Evolutionary conservation across 495 filamentous ascomycete genomes (phyloP), one percentile per base, ranked within the genome.

Genomic region (Opeltia flavorubescens): DNA sequence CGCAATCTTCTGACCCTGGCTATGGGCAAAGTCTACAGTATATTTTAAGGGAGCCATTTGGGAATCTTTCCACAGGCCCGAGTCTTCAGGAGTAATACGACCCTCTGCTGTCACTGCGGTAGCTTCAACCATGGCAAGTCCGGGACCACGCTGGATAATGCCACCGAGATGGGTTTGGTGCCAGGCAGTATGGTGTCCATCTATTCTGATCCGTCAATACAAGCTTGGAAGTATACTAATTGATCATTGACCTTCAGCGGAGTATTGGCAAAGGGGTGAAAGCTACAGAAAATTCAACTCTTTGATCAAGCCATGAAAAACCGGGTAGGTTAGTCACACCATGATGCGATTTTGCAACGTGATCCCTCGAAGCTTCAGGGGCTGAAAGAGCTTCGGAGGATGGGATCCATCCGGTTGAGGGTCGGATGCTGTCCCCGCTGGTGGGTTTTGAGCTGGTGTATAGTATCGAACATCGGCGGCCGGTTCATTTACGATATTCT

Each of bases 71-170:
- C 84, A 91, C 15, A 89, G 58, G 5, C 85, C 84, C 2, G 67
- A 57, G 53, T 81, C 78, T 49, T 84, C 68, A 0, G 84, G 84
- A 1, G 82, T 80, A 63, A 89, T 89, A 2, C 85, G 69, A n/a
- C 85, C 85, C 49, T 86, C 69, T 6, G 84, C 67, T 1, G 68
- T 58, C 6, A 89, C 81, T 21, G 75, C 70, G 0, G 82, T 84
- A 11, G 84, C 82, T 62, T 91, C 85, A 26, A 87, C 70, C 50
- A 86, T 77, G 36, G 76, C 58, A 7, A 86, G 64, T 1, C 77
- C 81, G 0, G 81, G 72, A 6, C 85, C 85, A n/a, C 79, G 73
- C 49, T 69, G 65, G 27, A 74, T 69, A 46, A 83, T 79, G 18
- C 71, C 74, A 20, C 72, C 72, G 31, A 75, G 60, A 57, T 75